Conservation (phyloP, 2,329 filamentous ascomycete species). For the Xylariaceae sp. region DNA sequence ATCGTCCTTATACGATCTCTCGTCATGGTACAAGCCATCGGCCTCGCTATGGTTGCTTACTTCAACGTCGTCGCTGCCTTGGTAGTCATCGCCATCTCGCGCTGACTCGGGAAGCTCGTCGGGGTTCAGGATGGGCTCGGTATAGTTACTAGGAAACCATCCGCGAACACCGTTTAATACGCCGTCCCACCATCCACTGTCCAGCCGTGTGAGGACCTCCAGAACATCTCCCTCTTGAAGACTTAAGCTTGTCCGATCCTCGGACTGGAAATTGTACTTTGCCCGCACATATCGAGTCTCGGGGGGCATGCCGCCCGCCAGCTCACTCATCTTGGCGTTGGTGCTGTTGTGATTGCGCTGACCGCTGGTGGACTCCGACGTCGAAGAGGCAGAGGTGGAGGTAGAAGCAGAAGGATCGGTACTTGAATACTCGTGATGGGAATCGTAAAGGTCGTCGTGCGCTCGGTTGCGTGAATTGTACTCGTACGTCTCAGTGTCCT, state of each 20-base stretch:
- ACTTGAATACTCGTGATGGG: conserved; percentile 30
- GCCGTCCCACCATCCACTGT: conserved; percentile 99
- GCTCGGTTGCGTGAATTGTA: conserved; percentile 34
- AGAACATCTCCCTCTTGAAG: conserved; percentile 97
- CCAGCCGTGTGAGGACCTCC: conserved; percentile 94
- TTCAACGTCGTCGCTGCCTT: conserved; percentile 57
- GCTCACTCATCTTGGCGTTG: conserved; percentile 52
- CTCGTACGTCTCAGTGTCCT: conserved; percentile 36
- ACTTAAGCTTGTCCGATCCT: conserved; percentile 93
- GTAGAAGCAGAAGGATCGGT: conserved; percentile 31
- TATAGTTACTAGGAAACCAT: conserved; percentile 99
- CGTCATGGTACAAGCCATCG: background rate
- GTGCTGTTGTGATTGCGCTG: conserved; percentile 32
- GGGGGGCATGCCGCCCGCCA: conserved; percentile 53
- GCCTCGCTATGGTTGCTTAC: conserved; percentile 42
- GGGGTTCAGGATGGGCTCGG: conserved; percentile 72
- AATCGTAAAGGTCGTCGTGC: conserved; percentile 28
- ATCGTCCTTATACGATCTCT: conserved; percentile 55
- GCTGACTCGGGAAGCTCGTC: conserved; percentile 64
- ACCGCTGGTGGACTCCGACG: conserved; percentile 32
- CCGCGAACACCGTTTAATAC: conserved; percentile 94
- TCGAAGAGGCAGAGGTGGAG: conserved; percentile 19
- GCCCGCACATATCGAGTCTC: conserved; percentile 87
- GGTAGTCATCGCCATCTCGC: conserved; percentile 50
- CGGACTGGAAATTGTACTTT: conserved; percentile 95